A percentile compares a stretch with the other conserved stretches of the same genome.
Evolutionary conservation across 768 basidiomycete species (phyloP).

Genomic region (Obba rivulosa): DNA sequence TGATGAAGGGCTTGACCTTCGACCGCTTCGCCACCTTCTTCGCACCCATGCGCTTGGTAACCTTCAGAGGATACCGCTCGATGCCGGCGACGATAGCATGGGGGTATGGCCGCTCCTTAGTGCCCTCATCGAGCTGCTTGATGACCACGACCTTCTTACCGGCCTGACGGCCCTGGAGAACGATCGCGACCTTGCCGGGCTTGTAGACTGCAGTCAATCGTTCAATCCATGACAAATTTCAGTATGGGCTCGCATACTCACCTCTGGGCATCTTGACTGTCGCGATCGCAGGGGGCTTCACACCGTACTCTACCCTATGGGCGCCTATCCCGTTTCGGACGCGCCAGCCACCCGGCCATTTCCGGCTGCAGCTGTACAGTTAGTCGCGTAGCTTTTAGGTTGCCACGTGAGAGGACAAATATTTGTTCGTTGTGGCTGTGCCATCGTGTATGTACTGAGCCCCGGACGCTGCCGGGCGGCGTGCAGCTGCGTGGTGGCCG

Average conservation of each 20-base stretch:
- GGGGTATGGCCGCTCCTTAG: conserved; percentile 93
- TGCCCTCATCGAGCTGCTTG: conserved; percentile 95
- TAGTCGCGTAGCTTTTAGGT: conserved; percentile 14
- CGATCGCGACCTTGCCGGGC: conserved; percentile 95
- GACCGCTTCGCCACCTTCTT: conserved; percentile 90
- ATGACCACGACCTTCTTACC: conserved; percentile 99
- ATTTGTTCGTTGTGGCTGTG: too few relatives aligned
- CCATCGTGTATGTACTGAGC: too few relatives aligned
- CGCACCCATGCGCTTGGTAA: conserved; percentile 94
- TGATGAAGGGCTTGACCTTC: conserved; percentile 99
- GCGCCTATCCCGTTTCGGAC: conserved; percentile 9
- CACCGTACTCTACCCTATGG: conserved; percentile 8
- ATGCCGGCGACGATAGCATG: conserved; percentile 98
- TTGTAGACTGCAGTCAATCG: conserved; percentile 66
- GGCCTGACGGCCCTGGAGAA: conserved; percentile 98
- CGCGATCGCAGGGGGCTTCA: conserved; percentile 23
- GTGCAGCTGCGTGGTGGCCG: too few relatives aligned
- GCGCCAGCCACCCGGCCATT: conserved; percentile 30
- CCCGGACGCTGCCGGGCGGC: too few relatives aligned
- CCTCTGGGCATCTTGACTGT: conserved; percentile 37
- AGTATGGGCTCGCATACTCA: conserved; percentile 15
- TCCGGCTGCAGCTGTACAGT: conserved; percentile 21
- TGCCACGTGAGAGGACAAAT: conserved; percentile 1
- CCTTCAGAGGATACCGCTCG: conserved; percentile 97
- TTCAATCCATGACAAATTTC: conserved; percentile 12